Conservation (phyloP, 2,329 filamentous ascomycete species). For the Cladosporium sp. region DNA sequence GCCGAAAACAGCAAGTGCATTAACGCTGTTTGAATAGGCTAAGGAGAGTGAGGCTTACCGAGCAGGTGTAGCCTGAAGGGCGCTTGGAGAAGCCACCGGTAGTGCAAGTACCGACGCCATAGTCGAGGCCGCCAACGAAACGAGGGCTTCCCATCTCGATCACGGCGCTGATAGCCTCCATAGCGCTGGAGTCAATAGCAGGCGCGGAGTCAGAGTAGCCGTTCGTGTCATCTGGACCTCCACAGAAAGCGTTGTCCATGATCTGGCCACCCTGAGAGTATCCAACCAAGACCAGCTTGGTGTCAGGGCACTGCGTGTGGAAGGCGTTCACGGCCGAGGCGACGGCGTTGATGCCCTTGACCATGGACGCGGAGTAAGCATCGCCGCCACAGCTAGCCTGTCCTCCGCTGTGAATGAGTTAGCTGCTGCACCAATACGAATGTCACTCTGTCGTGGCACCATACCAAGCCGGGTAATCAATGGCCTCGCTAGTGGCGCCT, state of each 20-base stretch:
- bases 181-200: constrained; percentile 27
- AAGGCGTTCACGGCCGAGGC: constrained; percentile 61
- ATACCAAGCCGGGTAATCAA: constrained; percentile 58
- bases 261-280: constrained; percentile 29
- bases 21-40: neutral
- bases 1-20: neutral
- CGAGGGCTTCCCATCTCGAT: constrained; percentile 52
- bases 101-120: constrained; percentile 63
- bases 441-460: constrained; percentile 53
- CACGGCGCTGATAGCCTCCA: constrained; percentile 26
- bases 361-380: constrained; percentile 13
- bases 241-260: constrained; percentile 63
- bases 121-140: constrained; percentile 57
- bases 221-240: constrained; percentile 53
- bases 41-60: neutral
- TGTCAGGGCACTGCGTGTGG: constrained; percentile 46
- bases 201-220: constrained; percentile 26
- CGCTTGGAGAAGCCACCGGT: constrained; percentile 52
- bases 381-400: constrained; percentile 16
- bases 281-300: constrained; percentile 27
- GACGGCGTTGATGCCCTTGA: constrained; percentile 59
- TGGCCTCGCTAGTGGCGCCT: constrained; percentile 45
- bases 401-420: constrained; percentile 25
- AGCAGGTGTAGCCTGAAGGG: constrained; percentile 17
- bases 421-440: constrained; percentile 23